A percentile compares a stretch with the other conserved stretches of the same genome.
Conservation (phyloP, 2,329 filamentous ascomycete species). For the Pyrenophora graminea region DNA sequence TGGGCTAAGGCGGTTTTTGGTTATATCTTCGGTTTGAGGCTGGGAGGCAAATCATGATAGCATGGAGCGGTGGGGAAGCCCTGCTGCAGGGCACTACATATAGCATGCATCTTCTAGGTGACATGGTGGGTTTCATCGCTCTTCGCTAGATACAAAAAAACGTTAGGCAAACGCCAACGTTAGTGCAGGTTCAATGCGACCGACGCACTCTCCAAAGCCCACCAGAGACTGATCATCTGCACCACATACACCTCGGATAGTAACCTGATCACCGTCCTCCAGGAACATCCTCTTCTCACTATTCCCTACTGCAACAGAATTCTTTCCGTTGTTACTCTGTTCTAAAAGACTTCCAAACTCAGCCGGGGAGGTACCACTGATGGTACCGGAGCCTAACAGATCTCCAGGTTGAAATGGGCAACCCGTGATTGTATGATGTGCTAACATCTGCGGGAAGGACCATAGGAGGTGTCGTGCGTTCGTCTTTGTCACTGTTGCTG, state of each 20-base stretch:
- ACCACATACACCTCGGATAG: constrained; percentile 68
- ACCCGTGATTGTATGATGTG: constrained; percentile 76
- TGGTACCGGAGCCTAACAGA: constrained; percentile 77
- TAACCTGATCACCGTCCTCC: constrained; percentile 73
- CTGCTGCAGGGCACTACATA: too few species aligned
- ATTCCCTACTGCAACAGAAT: constrained; percentile 62
- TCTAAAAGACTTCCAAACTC: constrained; percentile 73
- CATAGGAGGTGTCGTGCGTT: constrained; percentile 73
- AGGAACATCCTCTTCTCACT: constrained; percentile 73
- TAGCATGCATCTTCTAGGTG: too few species aligned
- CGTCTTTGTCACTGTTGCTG: constrained; percentile 63
- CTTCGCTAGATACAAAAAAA: not conserved
- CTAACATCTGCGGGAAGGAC: constrained; percentile 82
- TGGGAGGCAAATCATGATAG: too few species aligned
- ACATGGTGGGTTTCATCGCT: not conserved
- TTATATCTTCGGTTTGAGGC: too few species aligned
- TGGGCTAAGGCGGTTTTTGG: too few species aligned
- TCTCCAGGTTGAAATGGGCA: constrained; percentile 76
- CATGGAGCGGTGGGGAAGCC: too few species aligned
- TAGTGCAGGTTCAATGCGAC: constrained; percentile 58
- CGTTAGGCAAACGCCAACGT: constrained; percentile 23
- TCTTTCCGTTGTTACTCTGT: constrained; percentile 71
- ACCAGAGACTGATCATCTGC: constrained; percentile 66
- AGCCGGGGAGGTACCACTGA: constrained; percentile 64
- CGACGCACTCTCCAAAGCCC: constrained; percentile 75